These are phyloP conservation scores for Gigaspora rosea DNA, from an alignment of 192 early-diverging fungal genomes.

Conservation along the genomic window DNA sequence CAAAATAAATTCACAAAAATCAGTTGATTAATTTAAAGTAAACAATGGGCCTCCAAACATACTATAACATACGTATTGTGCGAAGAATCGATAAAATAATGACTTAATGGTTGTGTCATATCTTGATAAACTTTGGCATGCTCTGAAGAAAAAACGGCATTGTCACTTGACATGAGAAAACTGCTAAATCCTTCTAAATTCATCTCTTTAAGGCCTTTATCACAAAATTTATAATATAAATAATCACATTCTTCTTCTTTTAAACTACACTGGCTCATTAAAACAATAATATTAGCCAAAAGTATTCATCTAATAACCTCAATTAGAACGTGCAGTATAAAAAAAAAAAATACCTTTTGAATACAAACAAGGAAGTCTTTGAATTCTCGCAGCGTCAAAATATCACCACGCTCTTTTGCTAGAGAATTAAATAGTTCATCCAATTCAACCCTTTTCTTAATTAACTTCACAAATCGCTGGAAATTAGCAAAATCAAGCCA, in stretches of 20 bases:
- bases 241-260: conserved; percentile 52
- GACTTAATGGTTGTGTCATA: conserved; percentile 68
- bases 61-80: conserved; percentile 72
- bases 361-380: conserved; percentile 48
- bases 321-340: too few species aligned
- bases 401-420: conserved; percentile 33
- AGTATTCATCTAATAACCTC: too few species aligned
- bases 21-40: background rate
- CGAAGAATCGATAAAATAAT: conserved; percentile 85
- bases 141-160: conserved; percentile 54
- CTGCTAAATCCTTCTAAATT: conserved; percentile 65
- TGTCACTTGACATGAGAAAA: conserved; percentile 66
- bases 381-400: conserved; percentile 58
- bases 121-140: conserved; percentile 60
- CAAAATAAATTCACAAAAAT: background rate
- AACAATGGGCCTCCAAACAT: background rate
- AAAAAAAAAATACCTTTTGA: conserved; percentile 55
- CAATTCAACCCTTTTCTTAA: conserved; percentile 65
- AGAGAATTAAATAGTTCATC: conserved; percentile 54
- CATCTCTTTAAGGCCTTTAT: conserved; percentile 50
- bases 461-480: conserved; percentile 58
- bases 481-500: conserved; percentile 59
- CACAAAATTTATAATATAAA: conserved; percentile 58
- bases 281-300: conserved; percentile 2
- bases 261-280: conserved; percentile 36